These are phyloP conservation scores for Graphilbum sp. DNA, from an alignment of 2,329 filamentous ascomycete species.

Conservation along the genomic window DNA sequence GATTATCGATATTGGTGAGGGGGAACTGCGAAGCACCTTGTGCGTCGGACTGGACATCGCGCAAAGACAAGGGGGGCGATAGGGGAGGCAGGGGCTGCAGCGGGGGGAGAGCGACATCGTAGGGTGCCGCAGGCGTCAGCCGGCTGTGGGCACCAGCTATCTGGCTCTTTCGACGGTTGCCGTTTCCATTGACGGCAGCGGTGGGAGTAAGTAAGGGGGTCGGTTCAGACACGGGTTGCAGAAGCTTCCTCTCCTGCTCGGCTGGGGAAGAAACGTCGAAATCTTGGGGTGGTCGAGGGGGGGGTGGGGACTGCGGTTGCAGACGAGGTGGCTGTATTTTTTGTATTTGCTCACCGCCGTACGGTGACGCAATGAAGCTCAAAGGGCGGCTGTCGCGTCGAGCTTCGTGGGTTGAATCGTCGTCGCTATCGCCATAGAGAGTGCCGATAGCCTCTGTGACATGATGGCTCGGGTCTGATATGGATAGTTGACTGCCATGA, in stretches of 20 bases:
- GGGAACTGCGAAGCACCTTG: slow-evolving; percentile 47
- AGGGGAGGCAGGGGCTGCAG: slow-evolving; percentile 23
- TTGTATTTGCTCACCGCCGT: slow-evolving; percentile 34
- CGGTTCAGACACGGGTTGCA: too few relatives aligned
- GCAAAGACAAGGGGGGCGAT: slow-evolving; percentile 36
- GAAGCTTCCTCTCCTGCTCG: background rate
- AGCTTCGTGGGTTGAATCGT: slow-evolving; percentile 33
- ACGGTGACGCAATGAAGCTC: slow-evolving; percentile 52
- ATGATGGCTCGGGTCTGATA: slow-evolving; percentile 85
- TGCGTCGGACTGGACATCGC: slow-evolving; percentile 42
- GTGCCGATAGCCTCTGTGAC: slow-evolving; percentile 88
- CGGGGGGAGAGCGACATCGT: slow-evolving; percentile 19
- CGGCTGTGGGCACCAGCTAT: slow-evolving; percentile 23
- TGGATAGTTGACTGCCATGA: slow-evolving; percentile 41
- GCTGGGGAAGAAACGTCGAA: slow-evolving; percentile 20
- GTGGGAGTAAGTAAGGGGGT: background rate
- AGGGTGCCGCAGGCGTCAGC: slow-evolving; percentile 18
- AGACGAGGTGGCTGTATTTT: slow-evolving; percentile 8
- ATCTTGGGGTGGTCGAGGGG: slow-evolving; percentile 9
- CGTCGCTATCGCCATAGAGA: slow-evolving; percentile 65
- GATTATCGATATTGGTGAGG: slow-evolving; percentile 77
- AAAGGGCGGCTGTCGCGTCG: slow-evolving; percentile 45
- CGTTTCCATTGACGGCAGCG: slow-evolving; percentile 16
- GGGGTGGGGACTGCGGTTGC: background rate
- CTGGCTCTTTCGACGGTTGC: slow-evolving; percentile 19